Base-by-base conservation (phyloP, 768 basidiomycete species). In the Collybia mongolica region DNA sequence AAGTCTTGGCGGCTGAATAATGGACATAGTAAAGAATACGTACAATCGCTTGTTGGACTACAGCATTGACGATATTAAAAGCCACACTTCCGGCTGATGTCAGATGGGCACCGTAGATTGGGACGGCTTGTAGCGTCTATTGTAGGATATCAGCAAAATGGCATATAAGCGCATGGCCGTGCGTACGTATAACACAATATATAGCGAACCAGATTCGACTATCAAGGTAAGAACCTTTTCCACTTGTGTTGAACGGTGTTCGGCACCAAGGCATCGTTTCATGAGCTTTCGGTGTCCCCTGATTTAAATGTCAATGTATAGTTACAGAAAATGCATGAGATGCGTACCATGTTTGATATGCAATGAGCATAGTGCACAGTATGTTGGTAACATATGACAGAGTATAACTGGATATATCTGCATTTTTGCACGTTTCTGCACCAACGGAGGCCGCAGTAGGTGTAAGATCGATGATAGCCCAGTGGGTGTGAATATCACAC, bases 331-430 rank as follows among this genome's bases (percentile, higher is more conserved):
- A 28, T 3, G 17, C 1, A 23, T 24, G 9, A 22, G 6, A 3
- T 5, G 36, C 60, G 2, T 29, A 61, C 66, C 66, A 67, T 46
- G 63, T 53, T 28, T 60, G 58, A 44, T 56, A 61, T 19, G 62
- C 57, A 18, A 67, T 65, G n/a, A 67, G 58, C 6, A 41, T 8
- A 5, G 66, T 67, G 44, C 65, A 65, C 26, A 65, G 57, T 41
- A 65, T 60, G 29, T 66, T 66, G 0, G 65, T 67, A 0, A 60
- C 61, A 23, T 60, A 67, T 1, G 65, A 67, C 15, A 67, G 49
- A 11, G 60, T 64, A 41, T 61, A 65, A 44, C 64, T 67, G n/a
- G 61, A 58, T 22, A 63, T 54, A 46, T 65, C 60, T 1, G 66
- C 60, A 40, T 60, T 56, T 20, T 63, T 56, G 45, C 65, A 65